Percentiles rank a stretch among this genome's conserved stretches.
Conservation (phyloP, 208 protist genomes). For the Sergeia podlipaevii region DNA sequence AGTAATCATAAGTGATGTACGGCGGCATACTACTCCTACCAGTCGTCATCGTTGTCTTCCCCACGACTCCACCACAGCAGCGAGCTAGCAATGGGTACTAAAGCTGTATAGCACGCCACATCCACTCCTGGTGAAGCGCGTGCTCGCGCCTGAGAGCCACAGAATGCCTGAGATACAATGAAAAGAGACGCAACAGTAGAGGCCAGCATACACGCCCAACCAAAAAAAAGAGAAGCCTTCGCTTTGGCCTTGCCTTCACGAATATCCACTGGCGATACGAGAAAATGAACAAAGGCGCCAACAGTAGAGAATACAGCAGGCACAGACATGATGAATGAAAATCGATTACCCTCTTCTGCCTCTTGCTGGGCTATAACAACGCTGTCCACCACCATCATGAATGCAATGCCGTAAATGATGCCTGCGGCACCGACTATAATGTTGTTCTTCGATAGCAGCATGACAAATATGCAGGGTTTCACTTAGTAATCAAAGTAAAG, state of each 20-base stretch:
- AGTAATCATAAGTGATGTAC: slow-evolving; percentile 8
- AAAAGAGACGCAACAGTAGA: slow-evolving; percentile 51
- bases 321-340: slow-evolving; percentile 49
- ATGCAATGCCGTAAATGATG: slow-evolving; percentile 44
- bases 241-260: slow-evolving; percentile 43
- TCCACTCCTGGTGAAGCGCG: slow-evolving; percentile 49
- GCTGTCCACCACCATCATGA: slow-evolving; percentile 53
- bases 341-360: slow-evolving; percentile 18
- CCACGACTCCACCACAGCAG: slow-evolving; percentile 68
- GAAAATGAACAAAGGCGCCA: slow-evolving; percentile 53
- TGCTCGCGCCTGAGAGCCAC: slow-evolving; percentile 30
- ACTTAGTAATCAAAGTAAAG: slow-evolving; percentile 1
- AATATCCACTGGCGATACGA: slow-evolving; percentile 54
- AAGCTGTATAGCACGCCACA: slow-evolving; percentile 52
- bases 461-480: too few species aligned
- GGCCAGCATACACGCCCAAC: slow-evolving; percentile 66
- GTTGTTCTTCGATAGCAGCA: slow-evolving; percentile 3
- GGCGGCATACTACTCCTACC: too few species aligned
- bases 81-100: slow-evolving; percentile 47
- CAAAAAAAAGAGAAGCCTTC: slow-evolving; percentile 62
- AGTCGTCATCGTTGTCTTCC: slow-evolving; percentile 22
- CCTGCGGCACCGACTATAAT: slow-evolving; percentile 41
- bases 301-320: slow-evolving; percentile 68
- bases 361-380: slow-evolving; percentile 49
- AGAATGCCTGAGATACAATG: slow-evolving; percentile 42